Conservation (phyloP, 73 alveolate species). For the Tetrahymena malaccensis region DNA sequence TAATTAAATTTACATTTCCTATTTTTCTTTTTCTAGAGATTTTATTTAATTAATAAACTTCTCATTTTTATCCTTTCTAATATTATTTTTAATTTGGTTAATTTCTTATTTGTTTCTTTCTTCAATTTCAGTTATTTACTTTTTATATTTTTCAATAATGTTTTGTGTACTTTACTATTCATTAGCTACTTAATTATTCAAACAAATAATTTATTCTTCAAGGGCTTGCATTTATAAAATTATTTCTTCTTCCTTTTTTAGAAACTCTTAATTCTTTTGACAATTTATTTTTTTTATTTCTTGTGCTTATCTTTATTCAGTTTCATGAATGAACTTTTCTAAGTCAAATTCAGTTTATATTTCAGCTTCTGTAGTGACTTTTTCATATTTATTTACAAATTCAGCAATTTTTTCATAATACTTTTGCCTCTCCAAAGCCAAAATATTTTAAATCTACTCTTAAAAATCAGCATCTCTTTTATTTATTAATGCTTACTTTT, state of each 20-base stretch:
- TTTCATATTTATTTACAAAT: background rate
- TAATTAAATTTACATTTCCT: background rate
- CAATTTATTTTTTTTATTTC: background rate
- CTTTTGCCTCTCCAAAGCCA: background rate
- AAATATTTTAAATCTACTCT: background rate
- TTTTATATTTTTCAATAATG: background rate
- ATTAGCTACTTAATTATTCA: background rate
- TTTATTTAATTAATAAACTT: background rate
- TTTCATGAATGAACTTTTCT: background rate
- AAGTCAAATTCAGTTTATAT: background rate
- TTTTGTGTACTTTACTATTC: background rate
- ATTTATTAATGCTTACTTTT: background rate
- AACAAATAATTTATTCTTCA: background rate
- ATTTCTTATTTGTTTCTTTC: background rate
- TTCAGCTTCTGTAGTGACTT: background rate
- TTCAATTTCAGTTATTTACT: background rate
- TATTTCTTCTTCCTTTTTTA: background rate
- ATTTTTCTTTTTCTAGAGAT: background rate
- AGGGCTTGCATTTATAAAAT: background rate
- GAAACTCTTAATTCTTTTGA: background rate
- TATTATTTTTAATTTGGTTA: background rate
- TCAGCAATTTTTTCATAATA: background rate
- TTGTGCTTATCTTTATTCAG: background rate
- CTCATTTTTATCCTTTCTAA: background rate
- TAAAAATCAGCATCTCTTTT: background rate